These are phyloP conservation scores for Celoporthe dispersa DNA, from an alignment of 2,329 filamentous ascomycete genomes.

Conservation along the genomic window DNA sequence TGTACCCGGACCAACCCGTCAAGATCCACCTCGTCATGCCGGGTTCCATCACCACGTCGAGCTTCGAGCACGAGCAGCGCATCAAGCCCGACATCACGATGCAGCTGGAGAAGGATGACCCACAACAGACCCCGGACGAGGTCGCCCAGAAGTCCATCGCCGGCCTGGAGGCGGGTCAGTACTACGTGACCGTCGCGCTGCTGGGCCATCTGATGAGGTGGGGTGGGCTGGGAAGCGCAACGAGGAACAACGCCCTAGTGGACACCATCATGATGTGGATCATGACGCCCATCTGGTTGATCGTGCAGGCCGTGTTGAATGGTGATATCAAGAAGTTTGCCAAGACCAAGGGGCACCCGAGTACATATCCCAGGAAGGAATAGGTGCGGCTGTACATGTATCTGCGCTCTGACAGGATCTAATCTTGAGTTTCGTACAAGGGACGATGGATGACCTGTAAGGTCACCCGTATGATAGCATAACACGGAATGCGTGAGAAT, in stretches of 20 bases:
- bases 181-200: constrained; percentile 76
- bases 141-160: constrained; percentile 73
- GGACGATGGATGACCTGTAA: background rate
- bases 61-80: constrained; percentile 74
- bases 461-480: background rate
- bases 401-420: background rate
- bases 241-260: constrained; percentile 62
- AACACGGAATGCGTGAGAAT: background rate
- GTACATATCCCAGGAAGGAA: constrained; percentile 47
- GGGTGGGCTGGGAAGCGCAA: constrained; percentile 56
- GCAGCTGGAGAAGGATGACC: constrained; percentile 81
- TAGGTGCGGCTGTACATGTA: background rate
- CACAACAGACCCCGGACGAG: constrained; percentile 74
- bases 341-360: constrained; percentile 63
- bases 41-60: constrained; percentile 79
- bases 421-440: background rate
- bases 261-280: constrained; percentile 63
- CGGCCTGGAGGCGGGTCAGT: constrained; percentile 80
- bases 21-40: constrained; percentile 83
- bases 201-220: constrained; percentile 75
- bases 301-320: constrained; percentile 61
- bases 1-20: constrained; percentile 77
- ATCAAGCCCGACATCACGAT: constrained; percentile 82
- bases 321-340: constrained; percentile 60
- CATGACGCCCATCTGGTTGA: constrained; percentile 59